Conservation (phyloP, 805 yeast genomes). For the Candida maris region DNA sequence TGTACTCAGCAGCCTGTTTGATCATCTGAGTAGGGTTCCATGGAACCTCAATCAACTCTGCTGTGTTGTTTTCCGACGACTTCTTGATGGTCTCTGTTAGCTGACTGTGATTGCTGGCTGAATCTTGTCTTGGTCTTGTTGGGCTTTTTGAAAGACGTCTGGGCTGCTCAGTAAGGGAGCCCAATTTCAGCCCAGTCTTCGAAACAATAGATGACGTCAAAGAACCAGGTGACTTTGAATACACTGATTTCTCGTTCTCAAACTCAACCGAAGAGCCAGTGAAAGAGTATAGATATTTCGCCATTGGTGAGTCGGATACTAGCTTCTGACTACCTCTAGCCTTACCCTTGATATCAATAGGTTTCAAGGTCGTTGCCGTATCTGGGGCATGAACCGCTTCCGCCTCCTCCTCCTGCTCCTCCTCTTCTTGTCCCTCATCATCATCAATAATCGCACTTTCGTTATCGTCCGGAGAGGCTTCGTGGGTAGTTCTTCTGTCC, state of each 20-base stretch:
- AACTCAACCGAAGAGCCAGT: constrained; percentile 32
- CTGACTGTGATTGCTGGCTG: constrained; percentile 26
- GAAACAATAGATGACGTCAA: constrained; percentile 16
- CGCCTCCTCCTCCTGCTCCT: too few species aligned
- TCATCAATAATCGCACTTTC: constrained; percentile 27
- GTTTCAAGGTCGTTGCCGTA: constrained; percentile 6
- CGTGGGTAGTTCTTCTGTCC: background rate
- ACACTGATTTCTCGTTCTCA: constrained; percentile 32
- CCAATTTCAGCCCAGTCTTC: constrained; percentile 9
- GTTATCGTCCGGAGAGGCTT: constrained; percentile 9
- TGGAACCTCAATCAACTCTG: constrained; percentile 33
- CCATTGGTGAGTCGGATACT: constrained; percentile 11
- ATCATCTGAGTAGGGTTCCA: constrained; percentile 57
- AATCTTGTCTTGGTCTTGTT: constrained; percentile 15
- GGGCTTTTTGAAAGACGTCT: constrained; percentile 12
- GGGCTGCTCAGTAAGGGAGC: constrained; percentile 10
- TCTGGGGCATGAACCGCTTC: constrained; percentile 6
- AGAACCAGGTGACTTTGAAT: constrained; percentile 20
- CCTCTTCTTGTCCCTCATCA: too few species aligned
- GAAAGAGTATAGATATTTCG: constrained; percentile 28
- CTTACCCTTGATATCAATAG: constrained; percentile 19
- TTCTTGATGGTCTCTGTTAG: constrained; percentile 27
- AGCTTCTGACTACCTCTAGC: constrained; percentile 1
- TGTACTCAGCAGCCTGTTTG: constrained; percentile 49
- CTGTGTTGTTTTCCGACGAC: constrained; percentile 1